These are phyloP conservation scores for Phytophthora multivora DNA, from an alignment of 352 stramenopile species.

Conservation along the genomic window DNA sequence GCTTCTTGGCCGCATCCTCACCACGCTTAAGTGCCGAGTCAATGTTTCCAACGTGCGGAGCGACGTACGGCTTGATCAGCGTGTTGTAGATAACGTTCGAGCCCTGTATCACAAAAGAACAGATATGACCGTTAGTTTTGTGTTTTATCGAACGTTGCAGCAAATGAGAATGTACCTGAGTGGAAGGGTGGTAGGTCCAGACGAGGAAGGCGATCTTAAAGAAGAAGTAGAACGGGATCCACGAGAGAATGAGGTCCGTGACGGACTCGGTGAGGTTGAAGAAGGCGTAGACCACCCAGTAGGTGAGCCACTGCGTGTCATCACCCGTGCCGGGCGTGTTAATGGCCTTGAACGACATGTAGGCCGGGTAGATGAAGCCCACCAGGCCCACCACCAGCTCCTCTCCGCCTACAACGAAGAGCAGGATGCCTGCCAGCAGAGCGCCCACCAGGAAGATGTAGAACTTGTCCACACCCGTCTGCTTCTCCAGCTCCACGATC, in stretches of 20 bases:
- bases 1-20: slow-evolving; percentile 54
- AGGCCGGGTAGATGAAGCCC: slow-evolving; percentile 89
- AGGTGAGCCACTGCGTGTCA: slow-evolving; percentile 91
- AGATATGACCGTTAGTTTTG: slow-evolving; percentile 9
- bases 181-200: slow-evolving; percentile 84
- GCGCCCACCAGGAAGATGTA: slow-evolving; percentile 73
- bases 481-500: slow-evolving; percentile 84
- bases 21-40: slow-evolving; percentile 68
- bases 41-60: slow-evolving; percentile 68
- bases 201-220: slow-evolving; percentile 89
- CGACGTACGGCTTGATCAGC: slow-evolving; percentile 86
- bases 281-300: slow-evolving; percentile 96
- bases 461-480: slow-evolving; percentile 89
- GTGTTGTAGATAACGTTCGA: slow-evolving; percentile 85
- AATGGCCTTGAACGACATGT: slow-evolving; percentile 90
- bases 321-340: slow-evolving; percentile 71
- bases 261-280: slow-evolving; percentile 95
- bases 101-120: slow-evolving; percentile 40
- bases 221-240: slow-evolving; percentile 90
- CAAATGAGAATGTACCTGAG: slow-evolving; percentile 40
- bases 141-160: not conserved
- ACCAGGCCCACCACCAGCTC: slow-evolving; percentile 83
- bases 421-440: slow-evolving; percentile 58
- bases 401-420: slow-evolving; percentile 82
- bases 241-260: slow-evolving; percentile 82